Evolutionary conservation across 768 basidiomycete genomes (phyloP), one percentile per base, ranked within the genome.

Genomic region (Pisolithus orientalis): DNA sequence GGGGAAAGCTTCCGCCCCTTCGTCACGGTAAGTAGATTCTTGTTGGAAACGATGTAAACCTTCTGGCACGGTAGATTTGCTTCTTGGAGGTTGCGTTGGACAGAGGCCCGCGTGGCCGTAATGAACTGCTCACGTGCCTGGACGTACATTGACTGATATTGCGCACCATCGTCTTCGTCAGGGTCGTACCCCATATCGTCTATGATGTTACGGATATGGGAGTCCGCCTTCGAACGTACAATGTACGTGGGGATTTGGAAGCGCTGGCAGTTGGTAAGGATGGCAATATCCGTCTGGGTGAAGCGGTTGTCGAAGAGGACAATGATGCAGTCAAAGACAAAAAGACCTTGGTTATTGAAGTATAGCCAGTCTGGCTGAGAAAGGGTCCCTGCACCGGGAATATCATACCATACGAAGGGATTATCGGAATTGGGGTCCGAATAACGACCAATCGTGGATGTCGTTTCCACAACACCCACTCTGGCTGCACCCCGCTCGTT

Each of bases 321-420:
- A 5, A 34, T 14, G 34, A 34, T 34, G 5, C 34, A 34, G 4
- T 34, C 34, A 14, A 34, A 59, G 40, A 58, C 50, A n/a, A 48
- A 58, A 8, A 67, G 59, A 13, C 62, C 64, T 32, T 64, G 60
- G 6, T 57, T 45, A 24, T 65, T 63, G 56, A 67, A 66, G 52
- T 67, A 67, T 17, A 59, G 52, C 62, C 60, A 65, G 37, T 59
- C 61, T 13, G 60, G 54, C 21, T 57, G 53, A 21, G 44, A 51
- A 11, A 59, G 34, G 14, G 34, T 14, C 4, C 34, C 34, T 14
- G 34, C 34, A 34, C 34, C 11, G 34, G 34, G 11, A 34, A 34
- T 34, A 13, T 34, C 34, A 34, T 34, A 34, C 34, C 34, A 34
- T 1, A 34, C 34, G 34, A 34, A 34, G 34, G 34, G 34, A 11